phyloP scores from a whole-genome alignment of 805 yeast genomes.

The Starmerella stigmatis region DNA sequence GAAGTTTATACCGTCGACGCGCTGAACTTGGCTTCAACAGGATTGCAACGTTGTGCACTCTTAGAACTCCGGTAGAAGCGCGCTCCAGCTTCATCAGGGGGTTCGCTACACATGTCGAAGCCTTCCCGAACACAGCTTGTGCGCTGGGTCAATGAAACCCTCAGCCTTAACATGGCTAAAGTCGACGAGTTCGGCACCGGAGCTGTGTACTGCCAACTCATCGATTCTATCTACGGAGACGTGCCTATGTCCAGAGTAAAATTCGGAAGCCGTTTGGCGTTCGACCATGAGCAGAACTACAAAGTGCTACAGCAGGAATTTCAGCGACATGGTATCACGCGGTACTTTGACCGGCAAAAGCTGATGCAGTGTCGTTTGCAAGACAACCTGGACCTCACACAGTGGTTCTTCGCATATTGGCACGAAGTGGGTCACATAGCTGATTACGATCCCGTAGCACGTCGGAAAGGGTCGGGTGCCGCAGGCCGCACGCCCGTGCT shows the following conservation, averaged over 20 bases:
- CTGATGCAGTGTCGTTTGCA: slow-evolving; percentile 82
- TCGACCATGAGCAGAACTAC: slow-evolving; percentile 69
- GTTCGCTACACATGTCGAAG: background rate
- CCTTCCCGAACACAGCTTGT: slow-evolving; percentile 68
- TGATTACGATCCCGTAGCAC: slow-evolving; percentile 56
- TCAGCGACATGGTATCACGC: slow-evolving; percentile 55
- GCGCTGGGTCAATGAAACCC: slow-evolving; percentile 69
- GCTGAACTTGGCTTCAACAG: too few species aligned
- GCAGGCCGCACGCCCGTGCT: background rate
- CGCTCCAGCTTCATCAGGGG: background rate
- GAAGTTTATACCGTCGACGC: too few species aligned
- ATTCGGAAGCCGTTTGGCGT: slow-evolving; percentile 59
- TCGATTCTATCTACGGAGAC: slow-evolving; percentile 76
- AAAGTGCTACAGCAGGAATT: slow-evolving; percentile 80
- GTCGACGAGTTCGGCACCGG: slow-evolving; percentile 95
- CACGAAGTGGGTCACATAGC: slow-evolving; percentile 57
- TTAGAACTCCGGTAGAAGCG: too few species aligned
- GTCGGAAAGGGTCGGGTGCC: slow-evolving; percentile 37
- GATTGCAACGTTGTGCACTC: too few species aligned
- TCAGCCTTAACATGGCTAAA: slow-evolving; percentile 55
- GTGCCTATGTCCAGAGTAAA: slow-evolving; percentile 71
- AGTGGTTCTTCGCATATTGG: slow-evolving; percentile 85
- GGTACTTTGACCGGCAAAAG: slow-evolving; percentile 68
- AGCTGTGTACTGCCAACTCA: slow-evolving; percentile 84
- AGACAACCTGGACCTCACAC: slow-evolving; percentile 87